Base-by-base conservation (phyloP, 257 asterid species). In the Thymus quinquecostatus region DNA sequence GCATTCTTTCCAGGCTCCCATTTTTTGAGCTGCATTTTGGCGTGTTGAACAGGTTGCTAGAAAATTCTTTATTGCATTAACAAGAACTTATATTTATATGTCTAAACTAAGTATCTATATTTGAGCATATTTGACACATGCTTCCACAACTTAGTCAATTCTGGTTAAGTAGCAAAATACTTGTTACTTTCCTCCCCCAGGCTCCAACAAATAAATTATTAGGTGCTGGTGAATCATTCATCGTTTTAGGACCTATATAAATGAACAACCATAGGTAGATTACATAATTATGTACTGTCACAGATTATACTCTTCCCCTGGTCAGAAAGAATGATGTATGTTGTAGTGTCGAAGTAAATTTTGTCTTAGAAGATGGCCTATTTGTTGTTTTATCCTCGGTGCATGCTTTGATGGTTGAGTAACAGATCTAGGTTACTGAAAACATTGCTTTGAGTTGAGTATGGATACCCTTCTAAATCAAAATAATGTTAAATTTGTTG, bases 1-100 rank as follows among this genome's bases (percentile, higher is more conserved):
- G 99, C 80, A 88, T 95, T 78, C 96, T 95, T 63, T 92, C 99
- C 57, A 87, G 98, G 81, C 86, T 92, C 75, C 99, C 99, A 47
- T 95, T 88, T 78, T 95, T 92, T 68, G 96, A 95, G 82, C 84
- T 95, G 66, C 99, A 95, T 82, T 95, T 92, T 81, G 97, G 96
- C 60, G 91, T 95, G 58, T 82, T 95, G 74, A 90, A 86, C 78
- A 95, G 98, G 99, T 95, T 44, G 28, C 83, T 62, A 47, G 71
- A 40, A 75, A 38, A 69, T 64, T 72, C 61, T 43, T 57, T 54
- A 1, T 21, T 27, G 10, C 61, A 61, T 28, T 6, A 43, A 43
- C 9, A 6, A 28, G 47, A 75, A 65, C 70, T 33, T 78, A 51
- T 58, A 71, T 12, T 44, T 55, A 32, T 14, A 10, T 7, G 55